phyloP scores from a whole-genome alignment of 805 yeast species.

The Hanseniaspora vineae region DNA sequence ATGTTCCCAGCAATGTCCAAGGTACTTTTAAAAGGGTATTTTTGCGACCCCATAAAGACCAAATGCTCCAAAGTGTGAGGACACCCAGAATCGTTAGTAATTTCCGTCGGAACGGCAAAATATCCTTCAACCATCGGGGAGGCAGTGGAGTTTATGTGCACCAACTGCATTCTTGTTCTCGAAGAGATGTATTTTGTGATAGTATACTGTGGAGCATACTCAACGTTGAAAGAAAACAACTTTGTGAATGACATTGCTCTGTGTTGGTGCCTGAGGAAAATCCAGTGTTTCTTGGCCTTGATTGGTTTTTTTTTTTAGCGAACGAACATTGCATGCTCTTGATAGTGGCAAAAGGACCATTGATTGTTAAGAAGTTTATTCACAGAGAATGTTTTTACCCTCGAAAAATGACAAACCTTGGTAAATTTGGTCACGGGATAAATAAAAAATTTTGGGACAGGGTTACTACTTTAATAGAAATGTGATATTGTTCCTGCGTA shows the following conservation, averaged over 20 bases:
- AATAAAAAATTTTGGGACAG: too few relatives aligned
- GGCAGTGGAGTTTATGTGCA: slow-evolving; percentile 55
- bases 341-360: too few relatives aligned
- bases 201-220: slow-evolving; percentile 54
- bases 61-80: slow-evolving; percentile 95
- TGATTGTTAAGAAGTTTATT: too few relatives aligned
- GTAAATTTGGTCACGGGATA: too few relatives aligned
- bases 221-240: slow-evolving; percentile 44
- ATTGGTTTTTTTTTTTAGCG: not conserved
- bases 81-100: slow-evolving; percentile 72
- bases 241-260: slow-evolving; percentile 23
- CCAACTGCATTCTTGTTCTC: slow-evolving; percentile 73
- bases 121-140: slow-evolving; percentile 89
- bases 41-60: slow-evolving; percentile 85
- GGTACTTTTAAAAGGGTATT: slow-evolving; percentile 83
- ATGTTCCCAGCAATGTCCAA: slow-evolving; percentile 77
- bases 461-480: too few relatives aligned
- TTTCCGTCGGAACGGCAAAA: slow-evolving; percentile 92
- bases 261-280: not conserved
- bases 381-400: too few relatives aligned
- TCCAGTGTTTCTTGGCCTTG: not conserved
- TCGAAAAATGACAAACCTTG: too few relatives aligned
- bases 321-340: too few relatives aligned
- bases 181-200: slow-evolving; percentile 67
- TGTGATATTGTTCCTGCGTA: too few relatives aligned